Percentiles rank a stretch among this genome's conserved stretches.
Evolutionary conservation across 1,139 yeast genomes (phyloP).

Genomic region (Pichia norvegensis): DNA sequence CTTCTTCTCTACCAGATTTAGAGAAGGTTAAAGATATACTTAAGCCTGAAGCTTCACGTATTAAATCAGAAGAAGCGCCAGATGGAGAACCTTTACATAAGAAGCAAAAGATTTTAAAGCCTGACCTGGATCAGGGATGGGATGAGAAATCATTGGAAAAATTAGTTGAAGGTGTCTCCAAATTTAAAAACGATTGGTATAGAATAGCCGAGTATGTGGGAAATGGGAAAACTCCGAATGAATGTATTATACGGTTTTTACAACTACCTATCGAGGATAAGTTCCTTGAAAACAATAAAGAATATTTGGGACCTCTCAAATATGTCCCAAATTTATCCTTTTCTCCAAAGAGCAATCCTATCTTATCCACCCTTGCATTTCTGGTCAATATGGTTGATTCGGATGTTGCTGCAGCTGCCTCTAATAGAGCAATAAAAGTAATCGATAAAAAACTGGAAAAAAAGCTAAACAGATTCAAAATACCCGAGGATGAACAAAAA

Average conservation of each 20-base stretch:
- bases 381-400: constrained; percentile 82
- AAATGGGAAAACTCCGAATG: constrained; percentile 61
- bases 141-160: constrained; percentile 48
- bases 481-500: constrained; percentile 5
- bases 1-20: constrained; percentile 47
- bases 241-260: constrained; percentile 72
- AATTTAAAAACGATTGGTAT: constrained; percentile 65
- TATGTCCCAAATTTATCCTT: constrained; percentile 80
- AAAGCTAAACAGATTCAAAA: constrained; percentile 31
- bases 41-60: constrained; percentile 6
- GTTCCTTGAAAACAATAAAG: constrained; percentile 43
- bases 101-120: constrained; percentile 35
- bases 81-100: constrained; percentile 26
- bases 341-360: constrained; percentile 83
- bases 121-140: constrained; percentile 50
- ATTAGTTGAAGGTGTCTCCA: constrained; percentile 56
- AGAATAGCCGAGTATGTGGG: constrained; percentile 59
- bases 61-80: constrained; percentile 1
- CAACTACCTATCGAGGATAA: constrained; percentile 78
- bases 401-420: constrained; percentile 79
- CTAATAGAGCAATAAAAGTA: constrained; percentile 52
- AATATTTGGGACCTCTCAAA: constrained; percentile 63
- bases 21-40: constrained; percentile 48
- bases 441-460: constrained; percentile 43
- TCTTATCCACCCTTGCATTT: constrained; percentile 81